Percentiles rank a stretch among this genome's conserved stretches.
Evolutionary conservation across 2,329 filamentous ascomycete species (phyloP).

Genomic region (Paraphoma sp.): DNA sequence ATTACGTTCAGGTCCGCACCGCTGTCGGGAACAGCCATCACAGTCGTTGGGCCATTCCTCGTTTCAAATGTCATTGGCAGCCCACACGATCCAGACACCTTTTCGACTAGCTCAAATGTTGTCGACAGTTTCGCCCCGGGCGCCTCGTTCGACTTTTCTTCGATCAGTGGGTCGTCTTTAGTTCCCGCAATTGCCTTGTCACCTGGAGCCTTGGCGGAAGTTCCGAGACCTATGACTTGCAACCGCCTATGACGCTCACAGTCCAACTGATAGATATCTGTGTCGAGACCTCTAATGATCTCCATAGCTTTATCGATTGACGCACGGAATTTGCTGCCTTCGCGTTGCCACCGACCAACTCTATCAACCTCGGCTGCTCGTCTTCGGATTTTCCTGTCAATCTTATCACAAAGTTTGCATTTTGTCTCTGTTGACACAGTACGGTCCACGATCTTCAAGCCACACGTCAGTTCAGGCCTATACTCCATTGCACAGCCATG

Average conservation of each 20-base stretch:
- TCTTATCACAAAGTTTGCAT: conserved; percentile 88
- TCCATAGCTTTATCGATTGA: conserved; percentile 72
- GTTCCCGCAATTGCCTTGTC: background rate
- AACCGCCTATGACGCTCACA: background rate
- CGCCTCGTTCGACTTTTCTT: background rate
- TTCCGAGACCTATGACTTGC: background rate
- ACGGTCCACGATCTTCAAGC: conserved; percentile 61
- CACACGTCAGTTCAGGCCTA: background rate
- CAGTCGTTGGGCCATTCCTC: background rate
- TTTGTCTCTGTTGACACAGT: conserved; percentile 64
- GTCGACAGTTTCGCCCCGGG: background rate
- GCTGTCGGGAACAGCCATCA: background rate
- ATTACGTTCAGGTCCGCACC: background rate
- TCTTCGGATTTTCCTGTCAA: conserved; percentile 81
- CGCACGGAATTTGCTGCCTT: conserved; percentile 66
- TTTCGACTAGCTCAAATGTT: background rate
- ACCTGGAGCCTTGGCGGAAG: too few species aligned
- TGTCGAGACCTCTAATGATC: conserved; percentile 63
- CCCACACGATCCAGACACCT: background rate
- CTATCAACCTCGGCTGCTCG: conserved; percentile 76
- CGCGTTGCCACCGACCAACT: conserved; percentile 76
- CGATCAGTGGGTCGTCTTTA: background rate
- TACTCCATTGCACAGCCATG: conserved; percentile 94
- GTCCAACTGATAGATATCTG: background rate
- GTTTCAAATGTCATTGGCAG: background rate